phyloP scores from a whole-genome alignment of 1,284 basidiomycete genomes.

The Athelia sp. region DNA sequence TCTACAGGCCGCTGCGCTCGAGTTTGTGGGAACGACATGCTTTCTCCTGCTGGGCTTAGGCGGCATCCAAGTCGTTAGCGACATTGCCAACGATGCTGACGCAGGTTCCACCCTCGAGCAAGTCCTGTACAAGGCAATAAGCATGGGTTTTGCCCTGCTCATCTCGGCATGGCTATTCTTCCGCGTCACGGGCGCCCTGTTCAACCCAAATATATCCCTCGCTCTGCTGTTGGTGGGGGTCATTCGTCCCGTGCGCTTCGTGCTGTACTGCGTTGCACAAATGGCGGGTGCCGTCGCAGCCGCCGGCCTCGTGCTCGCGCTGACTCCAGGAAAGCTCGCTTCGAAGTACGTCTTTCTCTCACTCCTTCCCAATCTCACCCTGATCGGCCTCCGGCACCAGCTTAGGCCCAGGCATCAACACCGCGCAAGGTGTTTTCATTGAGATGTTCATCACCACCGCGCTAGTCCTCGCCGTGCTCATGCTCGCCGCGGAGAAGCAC shows the following conservation, averaged over 20 bases:
- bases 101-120: constrained; percentile 32
- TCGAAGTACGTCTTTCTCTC: constrained; percentile 46
- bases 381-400: too few relatives aligned
- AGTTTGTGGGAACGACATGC: constrained; percentile 52
- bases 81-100: constrained; percentile 22
- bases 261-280: constrained; percentile 61
- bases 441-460: constrained; percentile 67
- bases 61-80: constrained; percentile 49
- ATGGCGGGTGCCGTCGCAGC: constrained; percentile 59
- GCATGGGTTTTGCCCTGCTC: constrained; percentile 64
- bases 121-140: constrained; percentile 53
- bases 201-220: constrained; percentile 68
- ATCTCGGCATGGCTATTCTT: constrained; percentile 74
- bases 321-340: constrained; percentile 56
- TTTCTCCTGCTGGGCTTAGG: constrained; percentile 60
- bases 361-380: too few relatives aligned
- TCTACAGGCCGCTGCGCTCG: constrained; percentile 41
- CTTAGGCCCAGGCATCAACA: constrained; percentile 44
- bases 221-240: constrained; percentile 57
- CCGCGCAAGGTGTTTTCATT: constrained; percentile 61
- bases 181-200: constrained; percentile 64
- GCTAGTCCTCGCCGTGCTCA: constrained; percentile 56
- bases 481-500: constrained; percentile 70
- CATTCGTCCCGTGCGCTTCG: constrained; percentile 57
- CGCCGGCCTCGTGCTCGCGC: constrained; percentile 52